phyloP scores from a whole-genome alignment of 2,329 filamentous ascomycete genomes.

The Botryotinia convoluta region DNA sequence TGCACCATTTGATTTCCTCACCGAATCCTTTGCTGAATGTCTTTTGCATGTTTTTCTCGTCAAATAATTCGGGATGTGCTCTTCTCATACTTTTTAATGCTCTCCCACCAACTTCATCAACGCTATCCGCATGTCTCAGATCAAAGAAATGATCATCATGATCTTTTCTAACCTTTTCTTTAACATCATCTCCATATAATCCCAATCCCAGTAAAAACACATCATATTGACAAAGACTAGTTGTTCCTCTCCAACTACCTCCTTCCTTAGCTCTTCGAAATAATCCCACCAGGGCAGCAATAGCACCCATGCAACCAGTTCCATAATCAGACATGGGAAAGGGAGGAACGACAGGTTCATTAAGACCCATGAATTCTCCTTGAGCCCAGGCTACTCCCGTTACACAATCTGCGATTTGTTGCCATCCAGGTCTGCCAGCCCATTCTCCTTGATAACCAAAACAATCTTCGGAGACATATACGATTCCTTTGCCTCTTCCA shows the following conservation, averaged over 20 bases:
- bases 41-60: conserved; percentile 35
- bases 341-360: conserved; percentile 64
- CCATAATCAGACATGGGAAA: conserved; percentile 66
- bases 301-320: conserved; percentile 69
- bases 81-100: conserved; percentile 35
- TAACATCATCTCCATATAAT: conserved; percentile 52
- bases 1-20: conserved; percentile 36
- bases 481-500: conserved; percentile 57
- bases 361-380: conserved; percentile 57
- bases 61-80: conserved; percentile 35
- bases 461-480: conserved; percentile 70
- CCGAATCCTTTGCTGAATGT: conserved; percentile 32
- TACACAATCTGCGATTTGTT: conserved; percentile 62
- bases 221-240: conserved; percentile 66
- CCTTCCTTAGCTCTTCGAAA: conserved; percentile 60
- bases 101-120: conserved; percentile 36
- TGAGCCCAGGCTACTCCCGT: conserved; percentile 43
- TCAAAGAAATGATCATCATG: conserved; percentile 33
- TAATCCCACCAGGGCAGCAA: conserved; percentile 63
- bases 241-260: conserved; percentile 64
- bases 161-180: conserved; percentile 40
- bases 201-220: conserved; percentile 62
- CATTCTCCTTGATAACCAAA: conserved; percentile 65
- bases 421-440: conserved; percentile 65
- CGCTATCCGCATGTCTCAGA: conserved; percentile 36